Evolutionary conservation across 805 yeast species (phyloP), one percentile per base, ranked within the genome.

Genomic region (Candida bentonensis): DNA sequence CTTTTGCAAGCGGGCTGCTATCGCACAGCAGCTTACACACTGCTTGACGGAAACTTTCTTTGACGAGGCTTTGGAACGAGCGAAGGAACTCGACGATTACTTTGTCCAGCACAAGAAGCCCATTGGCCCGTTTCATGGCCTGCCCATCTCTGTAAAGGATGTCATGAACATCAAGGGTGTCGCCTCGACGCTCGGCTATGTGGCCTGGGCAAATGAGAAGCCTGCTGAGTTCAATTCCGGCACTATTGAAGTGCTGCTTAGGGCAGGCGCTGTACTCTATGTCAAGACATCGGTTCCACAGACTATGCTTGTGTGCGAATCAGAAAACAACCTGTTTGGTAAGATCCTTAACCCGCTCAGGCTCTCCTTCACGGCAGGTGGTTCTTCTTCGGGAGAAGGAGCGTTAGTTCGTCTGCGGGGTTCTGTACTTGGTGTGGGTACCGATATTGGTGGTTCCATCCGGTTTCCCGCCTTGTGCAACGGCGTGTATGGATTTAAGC

Each of bases 71-170:
- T 62, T 79, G 44, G 64, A 63, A 45, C 65, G 69, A 46, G 86
- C 86, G 4, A 58, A 68, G 51, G 64, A 57, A 43, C 63, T 78
- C 47, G 88, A 80, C 54, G 71, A 66, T 21, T 68, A 70, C 53
- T 73, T 51, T 45, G 58, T 56, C 44, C 50, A 65, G 39, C 59
- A 69, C 36, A 79, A 78, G 15, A 66, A 70, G 49, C 58, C 69
- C 1, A 54, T 73, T 27, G 84, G 84, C 23, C 79, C 82, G 1
- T 66, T 79, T 41, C 84, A 79, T 51, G 86, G 86, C 2, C 60
- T 79, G 23, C 86, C 85, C 2, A 62, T 78, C 25, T 75, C 82
- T 0, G 63, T 78, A 44, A 78, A 78, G 53, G 78, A 73, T 47
- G 65, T 67, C 42, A 59, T 70, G 44, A 65, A 69, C 46, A 52